Percentiles rank a stretch among this genome's conserved stretches.
Evolutionary conservation across 2,329 filamentous ascomycete species (phyloP).

Genomic region (Aulographum hederae): DNA sequence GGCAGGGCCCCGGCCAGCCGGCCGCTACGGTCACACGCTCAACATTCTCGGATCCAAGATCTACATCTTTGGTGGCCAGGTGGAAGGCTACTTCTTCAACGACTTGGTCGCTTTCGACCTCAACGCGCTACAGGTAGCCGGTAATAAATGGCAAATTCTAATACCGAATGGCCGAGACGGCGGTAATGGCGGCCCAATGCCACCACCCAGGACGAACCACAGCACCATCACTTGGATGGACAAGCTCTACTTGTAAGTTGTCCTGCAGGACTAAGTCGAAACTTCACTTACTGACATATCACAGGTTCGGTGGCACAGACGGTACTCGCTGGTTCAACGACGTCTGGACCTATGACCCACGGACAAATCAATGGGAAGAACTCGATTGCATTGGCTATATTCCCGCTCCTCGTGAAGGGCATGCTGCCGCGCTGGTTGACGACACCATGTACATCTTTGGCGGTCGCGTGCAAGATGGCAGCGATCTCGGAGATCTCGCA

Average conservation of each 20-base stretch:
- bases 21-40: slow-evolving; percentile 86
- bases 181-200: slow-evolving; percentile 45
- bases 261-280: neutral
- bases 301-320: slow-evolving; percentile 90
- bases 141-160: slow-evolving; percentile 90
- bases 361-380: slow-evolving; percentile 66
- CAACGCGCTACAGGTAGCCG: slow-evolving; percentile 79
- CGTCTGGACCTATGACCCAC: slow-evolving; percentile 88
- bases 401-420: slow-evolving; percentile 79
- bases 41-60: slow-evolving; percentile 96
- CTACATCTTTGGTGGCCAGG: slow-evolving; percentile 92
- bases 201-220: slow-evolving; percentile 87
- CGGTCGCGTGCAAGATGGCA: slow-evolving; percentile 81
- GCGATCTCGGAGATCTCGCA: slow-evolving; percentile 81
- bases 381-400: slow-evolving; percentile 97
- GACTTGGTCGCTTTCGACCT: slow-evolving; percentile 89
- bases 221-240: slow-evolving; percentile 83
- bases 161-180: slow-evolving; percentile 52
- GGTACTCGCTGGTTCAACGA: slow-evolving; percentile 97
- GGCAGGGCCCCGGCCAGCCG: slow-evolving; percentile 66
- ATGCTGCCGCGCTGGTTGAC: slow-evolving; percentile 81
- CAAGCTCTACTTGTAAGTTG: slow-evolving; percentile 71
- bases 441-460: slow-evolving; percentile 99
- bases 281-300: slow-evolving; percentile 6
- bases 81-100: slow-evolving; percentile 96